Conservation (phyloP, 345 rosid genomes). For the Syzygium jambos region DNA sequence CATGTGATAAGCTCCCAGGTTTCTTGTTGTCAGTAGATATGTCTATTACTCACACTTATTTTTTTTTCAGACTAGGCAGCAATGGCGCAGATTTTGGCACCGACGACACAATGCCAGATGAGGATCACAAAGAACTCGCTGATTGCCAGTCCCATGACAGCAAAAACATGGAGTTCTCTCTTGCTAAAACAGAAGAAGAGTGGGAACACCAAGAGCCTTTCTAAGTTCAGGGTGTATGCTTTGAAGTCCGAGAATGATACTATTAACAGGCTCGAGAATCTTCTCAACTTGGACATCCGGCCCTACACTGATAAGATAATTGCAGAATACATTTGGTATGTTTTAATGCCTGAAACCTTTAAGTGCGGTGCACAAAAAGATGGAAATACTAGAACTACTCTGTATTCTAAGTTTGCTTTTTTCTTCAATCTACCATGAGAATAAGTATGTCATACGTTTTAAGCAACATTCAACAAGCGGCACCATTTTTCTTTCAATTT, state of each 20-base stretch:
- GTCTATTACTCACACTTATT: background rate
- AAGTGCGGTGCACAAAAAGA: background rate
- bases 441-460: background rate
- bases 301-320: conserved; percentile 80
- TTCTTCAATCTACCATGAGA: background rate
- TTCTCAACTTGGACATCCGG: conserved; percentile 75
- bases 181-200: conserved; percentile 64
- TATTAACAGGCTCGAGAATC: conserved; percentile 61
- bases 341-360: background rate
- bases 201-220: conserved; percentile 25
- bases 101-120: conserved; percentile 70
- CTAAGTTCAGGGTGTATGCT: conserved; percentile 54
- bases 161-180: conserved; percentile 61
- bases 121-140: conserved; percentile 47
- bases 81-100: conserved; percentile 91
- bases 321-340: conserved; percentile 95
- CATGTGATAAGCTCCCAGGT: background rate
- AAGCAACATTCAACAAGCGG: background rate
- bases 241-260: conserved; percentile 59
- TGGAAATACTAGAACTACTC: background rate
- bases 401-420: background rate
- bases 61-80: conserved; percentile 26
- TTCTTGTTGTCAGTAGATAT: background rate
- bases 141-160: conserved; percentile 26
- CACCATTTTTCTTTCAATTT: background rate